These are phyloP conservation scores for Jacaranda copaia DNA, from an alignment of 257 asterid genomes.

Conservation along the genomic window DNA sequence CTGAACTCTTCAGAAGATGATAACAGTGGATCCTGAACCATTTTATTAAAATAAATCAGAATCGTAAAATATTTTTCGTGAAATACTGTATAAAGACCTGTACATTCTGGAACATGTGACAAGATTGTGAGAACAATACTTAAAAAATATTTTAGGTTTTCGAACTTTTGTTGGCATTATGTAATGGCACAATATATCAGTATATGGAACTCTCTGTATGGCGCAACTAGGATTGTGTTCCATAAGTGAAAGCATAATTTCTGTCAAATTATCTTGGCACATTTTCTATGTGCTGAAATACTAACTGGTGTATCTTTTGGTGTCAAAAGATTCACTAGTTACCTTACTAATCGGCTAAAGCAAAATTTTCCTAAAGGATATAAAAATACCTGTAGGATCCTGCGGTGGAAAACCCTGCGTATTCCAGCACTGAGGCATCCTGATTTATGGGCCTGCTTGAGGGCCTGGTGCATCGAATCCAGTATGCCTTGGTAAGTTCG, in stretches of 20 bases:
- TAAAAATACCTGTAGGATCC: conserved; percentile 64
- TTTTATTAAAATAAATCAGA: conserved; percentile 17
- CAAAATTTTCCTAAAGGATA: background rate
- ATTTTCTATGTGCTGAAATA: background rate
- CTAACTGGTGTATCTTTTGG: background rate
- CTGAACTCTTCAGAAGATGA: conserved; percentile 56
- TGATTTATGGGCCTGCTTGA: conserved; percentile 46
- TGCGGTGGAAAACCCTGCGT: conserved; percentile 54
- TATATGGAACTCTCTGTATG: background rate
- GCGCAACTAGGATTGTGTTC: background rate
- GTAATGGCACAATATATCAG: background rate
- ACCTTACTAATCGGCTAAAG: background rate
- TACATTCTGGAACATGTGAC: background rate
- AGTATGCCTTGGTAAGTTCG: conserved; percentile 57
- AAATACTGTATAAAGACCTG: background rate
- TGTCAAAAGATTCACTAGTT: background rate
- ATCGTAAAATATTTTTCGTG: background rate
- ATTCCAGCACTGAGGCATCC: conserved; percentile 44
- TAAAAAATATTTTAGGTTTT: background rate
- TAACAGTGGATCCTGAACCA: conserved; percentile 61
- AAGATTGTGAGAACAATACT: background rate
- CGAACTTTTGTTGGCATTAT: background rate
- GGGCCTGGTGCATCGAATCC: conserved; percentile 48
- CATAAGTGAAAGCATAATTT: background rate
- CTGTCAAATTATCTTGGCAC: background rate